Percentiles rank a stretch among this genome's conserved stretches.
These are phyloP conservation scores for Alnus rubra DNA, from an alignment of 306 rosid species.

Conservation along the genomic window DNA sequence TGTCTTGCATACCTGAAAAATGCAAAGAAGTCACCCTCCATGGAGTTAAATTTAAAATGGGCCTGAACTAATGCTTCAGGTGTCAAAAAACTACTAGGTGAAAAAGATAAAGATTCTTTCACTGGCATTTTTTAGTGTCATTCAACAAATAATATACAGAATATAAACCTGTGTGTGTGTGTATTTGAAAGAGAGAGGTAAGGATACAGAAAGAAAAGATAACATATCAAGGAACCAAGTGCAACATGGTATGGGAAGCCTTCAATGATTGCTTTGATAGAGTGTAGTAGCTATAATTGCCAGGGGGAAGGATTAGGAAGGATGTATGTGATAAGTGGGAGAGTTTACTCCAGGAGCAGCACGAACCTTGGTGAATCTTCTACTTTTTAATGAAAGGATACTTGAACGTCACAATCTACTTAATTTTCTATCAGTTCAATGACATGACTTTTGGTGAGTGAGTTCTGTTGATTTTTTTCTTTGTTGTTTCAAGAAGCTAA, in stretches of 20 bases:
- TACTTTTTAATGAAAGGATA: not conserved
- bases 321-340: not conserved
- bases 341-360: slow-evolving; percentile 2
- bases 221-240: too few relatives aligned
- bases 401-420: not conserved
- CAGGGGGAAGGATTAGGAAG: not conserved
- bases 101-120: slow-evolving; percentile 1
- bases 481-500: not conserved
- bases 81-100: slow-evolving; percentile 8
- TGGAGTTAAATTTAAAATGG: slow-evolving; percentile 9
- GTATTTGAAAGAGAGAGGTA: not conserved
- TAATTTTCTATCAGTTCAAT: not conserved
- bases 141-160: not conserved
- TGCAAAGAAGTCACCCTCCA: slow-evolving; percentile 4
- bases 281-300: not conserved
- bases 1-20: slow-evolving; percentile 71
- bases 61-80: slow-evolving; percentile 10
- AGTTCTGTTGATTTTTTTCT: not conserved
- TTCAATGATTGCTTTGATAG: slow-evolving; percentile 19
- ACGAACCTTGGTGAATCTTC: not conserved
- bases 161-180: not conserved
- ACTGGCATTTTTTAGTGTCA: not conserved
- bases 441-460: not conserved
- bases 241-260: not conserved
- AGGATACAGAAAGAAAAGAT: not conserved